phyloP scores from a whole-genome alignment of 352 stramenopile species.

The Phytophthora constricta region DNA sequence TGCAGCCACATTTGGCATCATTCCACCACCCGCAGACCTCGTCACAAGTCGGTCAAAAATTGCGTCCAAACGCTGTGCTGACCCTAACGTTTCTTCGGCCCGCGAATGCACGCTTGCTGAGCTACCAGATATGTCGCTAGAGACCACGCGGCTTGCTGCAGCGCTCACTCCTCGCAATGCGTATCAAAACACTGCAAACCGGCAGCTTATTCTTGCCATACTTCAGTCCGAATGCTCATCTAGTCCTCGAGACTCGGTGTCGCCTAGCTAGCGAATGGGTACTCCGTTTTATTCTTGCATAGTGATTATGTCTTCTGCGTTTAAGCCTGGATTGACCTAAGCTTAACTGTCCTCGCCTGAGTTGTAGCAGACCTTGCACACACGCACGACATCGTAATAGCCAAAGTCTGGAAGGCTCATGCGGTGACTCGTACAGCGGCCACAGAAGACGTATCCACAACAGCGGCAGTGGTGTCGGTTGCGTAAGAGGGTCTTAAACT shows the following conservation, averaged over 20 bases:
- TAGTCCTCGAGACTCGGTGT: constrained; percentile 6
- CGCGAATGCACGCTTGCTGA: background rate
- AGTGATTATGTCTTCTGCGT: background rate
- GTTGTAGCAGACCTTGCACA: constrained; percentile 85
- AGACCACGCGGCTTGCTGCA: constrained; percentile 40
- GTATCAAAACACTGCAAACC: constrained; percentile 48
- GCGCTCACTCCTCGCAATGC: constrained; percentile 55
- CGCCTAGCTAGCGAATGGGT: background rate
- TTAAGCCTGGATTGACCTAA: constrained; percentile 1
- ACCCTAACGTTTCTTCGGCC: background rate
- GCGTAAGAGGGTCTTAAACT: constrained; percentile 86
- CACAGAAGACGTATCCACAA: constrained; percentile 87
- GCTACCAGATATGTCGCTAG: constrained; percentile 8
- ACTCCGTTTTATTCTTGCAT: background rate
- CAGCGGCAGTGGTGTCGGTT: constrained; percentile 86
- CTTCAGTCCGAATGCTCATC: constrained; percentile 7
- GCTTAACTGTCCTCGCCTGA: constrained; percentile 66
- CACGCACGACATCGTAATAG: constrained; percentile 87
- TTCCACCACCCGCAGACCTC: constrained; percentile 6
- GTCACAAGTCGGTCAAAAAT: background rate
- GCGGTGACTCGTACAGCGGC: constrained; percentile 79
- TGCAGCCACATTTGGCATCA: constrained; percentile 36
- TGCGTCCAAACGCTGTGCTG: background rate
- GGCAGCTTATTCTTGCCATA: constrained; percentile 44
- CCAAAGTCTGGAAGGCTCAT: constrained; percentile 90